Conservation (phyloP, 176 grass and related monocot genomes). For the Eleusine indica region DNA sequence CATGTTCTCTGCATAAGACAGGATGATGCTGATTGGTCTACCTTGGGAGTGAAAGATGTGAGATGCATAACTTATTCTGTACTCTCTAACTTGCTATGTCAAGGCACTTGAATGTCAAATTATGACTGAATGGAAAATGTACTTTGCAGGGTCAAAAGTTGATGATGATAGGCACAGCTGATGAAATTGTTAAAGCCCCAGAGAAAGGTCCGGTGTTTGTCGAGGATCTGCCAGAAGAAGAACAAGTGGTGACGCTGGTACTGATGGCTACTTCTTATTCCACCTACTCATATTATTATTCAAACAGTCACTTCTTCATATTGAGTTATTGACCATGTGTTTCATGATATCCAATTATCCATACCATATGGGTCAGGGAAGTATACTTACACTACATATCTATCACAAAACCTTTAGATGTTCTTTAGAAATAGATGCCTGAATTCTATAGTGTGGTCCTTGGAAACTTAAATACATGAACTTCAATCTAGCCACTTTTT, state of each 20-base stretch:
- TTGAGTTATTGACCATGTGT: not conserved
- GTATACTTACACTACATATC: not conserved
- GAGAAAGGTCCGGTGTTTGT: slow-evolving; percentile 93
- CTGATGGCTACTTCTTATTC: not conserved
- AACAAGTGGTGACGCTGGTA: slow-evolving; percentile 83
- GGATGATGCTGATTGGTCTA: slow-evolving; percentile 98
- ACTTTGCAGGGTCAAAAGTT: slow-evolving; percentile 93
- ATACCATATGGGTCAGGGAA: not conserved
- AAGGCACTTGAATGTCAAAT: slow-evolving; percentile 11
- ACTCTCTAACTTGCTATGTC: slow-evolving; percentile 31
- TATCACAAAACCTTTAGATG: not conserved
- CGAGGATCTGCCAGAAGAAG: slow-evolving; percentile 98
- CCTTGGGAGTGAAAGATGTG: slow-evolving; percentile 92
- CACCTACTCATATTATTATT: not conserved
- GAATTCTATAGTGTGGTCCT: slow-evolving; percentile 21
- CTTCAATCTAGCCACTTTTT: not conserved
- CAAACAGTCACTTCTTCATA: slow-evolving; percentile 11
- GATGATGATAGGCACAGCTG: slow-evolving; percentile 99
- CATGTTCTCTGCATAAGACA: slow-evolving; percentile 51
- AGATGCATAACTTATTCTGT: slow-evolving; percentile 49
- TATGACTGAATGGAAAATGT: slow-evolving; percentile 36
- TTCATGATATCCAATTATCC: not conserved
- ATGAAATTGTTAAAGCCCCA: slow-evolving; percentile 99
- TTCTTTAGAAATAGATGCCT: not conserved
- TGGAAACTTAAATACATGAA: not conserved